These are phyloP conservation scores for Lentinula edodes DNA, from an alignment of 768 basidiomycete species.

Conservation along the genomic window DNA sequence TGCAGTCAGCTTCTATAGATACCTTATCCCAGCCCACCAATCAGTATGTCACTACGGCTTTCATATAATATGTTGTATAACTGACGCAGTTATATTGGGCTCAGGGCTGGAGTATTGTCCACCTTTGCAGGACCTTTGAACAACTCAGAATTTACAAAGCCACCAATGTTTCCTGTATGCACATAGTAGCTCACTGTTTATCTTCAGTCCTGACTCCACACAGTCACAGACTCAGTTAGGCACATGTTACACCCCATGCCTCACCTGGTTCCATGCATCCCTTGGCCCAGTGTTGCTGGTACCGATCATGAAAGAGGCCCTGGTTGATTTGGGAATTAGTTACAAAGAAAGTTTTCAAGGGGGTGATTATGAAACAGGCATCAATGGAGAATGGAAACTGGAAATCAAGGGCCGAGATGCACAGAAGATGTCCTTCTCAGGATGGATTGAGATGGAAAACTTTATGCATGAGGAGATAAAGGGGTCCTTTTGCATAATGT, in stretches of 20 bases:
- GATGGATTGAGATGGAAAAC: conserved; percentile 67
- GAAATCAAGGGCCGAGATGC: conserved; percentile 67
- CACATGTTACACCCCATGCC: conserved; percentile 61
- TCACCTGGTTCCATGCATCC: conserved; percentile 80
- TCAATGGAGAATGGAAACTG: conserved; percentile 21
- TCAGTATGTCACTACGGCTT: too few species aligned
- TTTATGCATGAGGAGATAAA: conserved; percentile 43
- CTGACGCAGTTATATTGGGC: too few species aligned
- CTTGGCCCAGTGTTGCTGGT: conserved; percentile 49
- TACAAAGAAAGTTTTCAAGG: conserved; percentile 34
- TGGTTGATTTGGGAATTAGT: conserved; percentile 44
- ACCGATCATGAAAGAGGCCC: conserved; percentile 46
- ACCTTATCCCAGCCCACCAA: conserved; percentile 57
- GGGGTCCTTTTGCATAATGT: conserved; percentile 68
- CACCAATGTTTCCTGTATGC: conserved; percentile 82
- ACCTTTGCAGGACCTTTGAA: conserved; percentile 36
- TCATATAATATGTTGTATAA: too few species aligned
- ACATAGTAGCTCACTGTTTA: conserved; percentile 24
- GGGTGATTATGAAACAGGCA: too few species aligned
- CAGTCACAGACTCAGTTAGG: conserved; percentile 86
- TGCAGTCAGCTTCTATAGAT: conserved; percentile 65
- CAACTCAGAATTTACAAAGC: conserved; percentile 73
- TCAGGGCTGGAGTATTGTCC: conserved; percentile 50
- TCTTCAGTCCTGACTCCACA: too few species aligned
- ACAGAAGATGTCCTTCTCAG: conserved; percentile 61